Evolutionary conservation across 73 alveolate genomes (phyloP).

Genomic region (Diophrys appendiculata): DNA sequence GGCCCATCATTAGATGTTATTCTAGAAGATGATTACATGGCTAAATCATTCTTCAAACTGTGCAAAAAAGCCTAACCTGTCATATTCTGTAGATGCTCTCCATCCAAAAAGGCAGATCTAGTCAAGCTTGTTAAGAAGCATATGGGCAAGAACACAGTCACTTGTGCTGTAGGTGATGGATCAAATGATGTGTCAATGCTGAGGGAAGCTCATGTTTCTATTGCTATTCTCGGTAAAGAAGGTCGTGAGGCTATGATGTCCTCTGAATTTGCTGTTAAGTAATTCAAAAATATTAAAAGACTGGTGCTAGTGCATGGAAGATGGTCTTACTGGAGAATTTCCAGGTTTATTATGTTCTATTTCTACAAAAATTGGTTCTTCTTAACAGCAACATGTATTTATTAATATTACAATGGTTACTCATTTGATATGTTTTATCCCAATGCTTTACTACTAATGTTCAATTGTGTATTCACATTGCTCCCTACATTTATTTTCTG

Average conservation of each 20-base stretch:
- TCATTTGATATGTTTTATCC: conserved; percentile 84
- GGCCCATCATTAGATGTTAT: conserved; percentile 66
- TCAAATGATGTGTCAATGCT: conserved; percentile 97
- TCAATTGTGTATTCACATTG: conserved; percentile 79
- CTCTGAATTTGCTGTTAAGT: conserved; percentile 80
- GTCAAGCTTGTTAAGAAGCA: conserved; percentile 62
- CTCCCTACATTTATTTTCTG: conserved; percentile 86
- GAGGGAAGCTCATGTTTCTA: conserved; percentile 71
- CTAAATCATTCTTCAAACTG: conserved; percentile 61
- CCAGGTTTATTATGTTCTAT: conserved; percentile 82
- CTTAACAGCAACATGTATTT: conserved; percentile 74
- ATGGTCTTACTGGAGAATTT: conserved; percentile 80
- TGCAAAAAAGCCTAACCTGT: conserved; percentile 77
- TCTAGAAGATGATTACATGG: conserved; percentile 56
- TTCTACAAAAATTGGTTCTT: conserved; percentile 82
- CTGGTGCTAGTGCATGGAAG: conserved; percentile 84
- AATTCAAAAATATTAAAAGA: conserved; percentile 74
- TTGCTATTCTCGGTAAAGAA: conserved; percentile 90
- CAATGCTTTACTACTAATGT: conserved; percentile 82
- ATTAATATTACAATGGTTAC: conserved; percentile 78
- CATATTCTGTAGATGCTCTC: conserved; percentile 87
- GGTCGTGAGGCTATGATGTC: conserved; percentile 90
- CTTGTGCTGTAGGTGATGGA: conserved; percentile 93
- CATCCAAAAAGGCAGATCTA: conserved; percentile 82
- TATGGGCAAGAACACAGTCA: conserved; percentile 7